Evolutionary conservation across 2,329 filamentous ascomycete species (phyloP).

Genomic region (Trichoderma koningiopsis): DNA sequence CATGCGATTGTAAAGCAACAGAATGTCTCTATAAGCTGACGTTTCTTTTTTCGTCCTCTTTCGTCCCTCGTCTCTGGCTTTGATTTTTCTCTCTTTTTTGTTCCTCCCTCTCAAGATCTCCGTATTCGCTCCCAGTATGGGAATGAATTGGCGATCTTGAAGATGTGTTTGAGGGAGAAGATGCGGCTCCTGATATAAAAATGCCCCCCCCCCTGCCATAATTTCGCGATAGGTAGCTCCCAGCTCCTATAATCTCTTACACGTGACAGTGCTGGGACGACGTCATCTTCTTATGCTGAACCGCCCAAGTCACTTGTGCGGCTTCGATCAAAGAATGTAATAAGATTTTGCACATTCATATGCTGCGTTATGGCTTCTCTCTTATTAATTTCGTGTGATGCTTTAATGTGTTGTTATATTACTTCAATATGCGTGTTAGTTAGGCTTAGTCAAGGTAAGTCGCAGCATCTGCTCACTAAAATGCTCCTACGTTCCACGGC

Average conservation of each 20-base stretch:
- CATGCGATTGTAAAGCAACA: conserved; percentile 2
- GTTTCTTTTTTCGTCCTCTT: neutral
- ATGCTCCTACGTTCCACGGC: neutral
- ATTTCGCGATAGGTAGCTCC: conserved; percentile 13
- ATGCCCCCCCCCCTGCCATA: conserved; percentile 3
- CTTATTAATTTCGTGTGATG: neutral
- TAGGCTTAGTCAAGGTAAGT: neutral
- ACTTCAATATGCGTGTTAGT: neutral
- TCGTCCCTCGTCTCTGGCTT: neutral
- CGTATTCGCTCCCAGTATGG: conserved; percentile 15
- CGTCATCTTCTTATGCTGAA: conserved; percentile 12
- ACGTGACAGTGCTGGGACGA: conserved; percentile 23
- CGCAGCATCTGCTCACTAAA: neutral
- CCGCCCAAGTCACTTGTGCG: neutral
- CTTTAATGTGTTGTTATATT: neutral
- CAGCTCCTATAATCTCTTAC: conserved; percentile 10
- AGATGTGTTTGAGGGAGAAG: neutral
- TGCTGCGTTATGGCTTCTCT: neutral
- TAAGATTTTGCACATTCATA: neutral
- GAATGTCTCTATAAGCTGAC: neutral
- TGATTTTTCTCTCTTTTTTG: neutral
- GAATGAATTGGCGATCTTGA: conserved; percentile 8
- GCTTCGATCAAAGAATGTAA: neutral
- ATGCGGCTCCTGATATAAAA: neutral
- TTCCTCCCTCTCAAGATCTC: neutral